Conservation (phyloP, 352 stramenopile species). For the Pythium chondricola region DNA sequence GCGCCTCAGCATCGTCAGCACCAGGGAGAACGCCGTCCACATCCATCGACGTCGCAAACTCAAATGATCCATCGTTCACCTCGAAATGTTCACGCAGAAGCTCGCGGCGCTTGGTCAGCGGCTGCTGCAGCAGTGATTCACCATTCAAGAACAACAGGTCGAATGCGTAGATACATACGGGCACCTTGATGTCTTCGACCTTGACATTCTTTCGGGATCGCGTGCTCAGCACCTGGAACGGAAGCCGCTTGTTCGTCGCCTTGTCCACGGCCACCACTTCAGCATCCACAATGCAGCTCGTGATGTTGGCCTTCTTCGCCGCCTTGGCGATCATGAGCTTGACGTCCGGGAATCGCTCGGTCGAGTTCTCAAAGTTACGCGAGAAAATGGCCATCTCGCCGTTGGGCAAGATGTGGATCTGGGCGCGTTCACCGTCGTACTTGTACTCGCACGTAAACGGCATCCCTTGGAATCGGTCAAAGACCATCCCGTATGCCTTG, state of each 20-base stretch:
- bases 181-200: constrained; percentile 87
- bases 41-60: constrained; percentile 91
- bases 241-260: constrained; percentile 93
- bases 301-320: constrained; percentile 46
- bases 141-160: constrained; percentile 99
- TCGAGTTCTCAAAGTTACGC: constrained; percentile 97
- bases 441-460: constrained; percentile 99
- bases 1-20: constrained; percentile 84
- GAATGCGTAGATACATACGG: constrained; percentile 95
- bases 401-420: constrained; percentile 89
- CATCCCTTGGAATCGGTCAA: constrained; percentile 94
- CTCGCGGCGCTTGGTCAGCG: constrained; percentile 87
- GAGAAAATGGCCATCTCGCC: constrained; percentile 96
- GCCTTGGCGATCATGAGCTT: constrained; percentile 66
- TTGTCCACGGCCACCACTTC: constrained; percentile 98
- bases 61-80: constrained; percentile 90
- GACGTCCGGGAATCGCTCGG: constrained; percentile 94
- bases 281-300: constrained; percentile 95
- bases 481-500: constrained; percentile 95
- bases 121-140: constrained; percentile 87
- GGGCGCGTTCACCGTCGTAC: constrained; percentile 98
- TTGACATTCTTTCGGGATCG: constrained; percentile 93
- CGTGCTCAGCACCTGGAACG: constrained; percentile 98
- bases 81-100: constrained; percentile 92
- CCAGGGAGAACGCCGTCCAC: constrained; percentile 82